Base-by-base conservation (phyloP, 306 rosid genomes). In the Echinosophora koreensis region DNA sequence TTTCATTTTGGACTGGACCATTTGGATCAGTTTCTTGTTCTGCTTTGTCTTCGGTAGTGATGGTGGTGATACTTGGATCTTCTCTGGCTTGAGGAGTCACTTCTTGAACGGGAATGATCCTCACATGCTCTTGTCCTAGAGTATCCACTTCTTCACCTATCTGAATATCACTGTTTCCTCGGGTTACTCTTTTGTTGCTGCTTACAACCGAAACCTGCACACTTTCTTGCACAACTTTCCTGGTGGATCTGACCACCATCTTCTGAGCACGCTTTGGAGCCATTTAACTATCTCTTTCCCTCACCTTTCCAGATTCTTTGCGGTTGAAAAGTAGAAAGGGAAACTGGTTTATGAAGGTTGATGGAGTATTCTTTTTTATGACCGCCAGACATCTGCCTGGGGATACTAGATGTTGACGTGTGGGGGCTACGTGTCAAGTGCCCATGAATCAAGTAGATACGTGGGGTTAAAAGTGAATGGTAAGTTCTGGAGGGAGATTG, bases 231-330 rank as follows among this genome's bases (percentile, higher is more conserved):
- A 77, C 83, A 3, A 81, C 68, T 78, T 82, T 80, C 59, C 64
- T 88, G 49, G 83, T 80, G 76, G 90, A 62, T 67, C 27, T 80
- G 62, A 81, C 76, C 73, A 74, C 78, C 63, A 65, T 4, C 41
- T 77, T 81, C 67, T 73, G 0, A 16, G 47, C 73, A 55, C 87
- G 82, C 75, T 88, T 88, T 54, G 89, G 89, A 70, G 84, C 87
- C 90, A 88, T 90, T 90, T 69, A 3, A 15, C 34, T 9, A 30
- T 5, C 3, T 16, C 8, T 46, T 46, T 63, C 11, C 41, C 66
- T 13, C 13, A 17, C 42, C 16, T 27, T 10, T 27, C 41, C 10
- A 51, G 59, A 10, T 79, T 77, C 60, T 22, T 46, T 71, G 59
- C 61, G 5, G 38, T 4, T 4, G 41, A 37, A 37, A 6, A 37